Base-by-base conservation (phyloP, 345 rosid genomes). In the Eucalyptus sp. region DNA sequence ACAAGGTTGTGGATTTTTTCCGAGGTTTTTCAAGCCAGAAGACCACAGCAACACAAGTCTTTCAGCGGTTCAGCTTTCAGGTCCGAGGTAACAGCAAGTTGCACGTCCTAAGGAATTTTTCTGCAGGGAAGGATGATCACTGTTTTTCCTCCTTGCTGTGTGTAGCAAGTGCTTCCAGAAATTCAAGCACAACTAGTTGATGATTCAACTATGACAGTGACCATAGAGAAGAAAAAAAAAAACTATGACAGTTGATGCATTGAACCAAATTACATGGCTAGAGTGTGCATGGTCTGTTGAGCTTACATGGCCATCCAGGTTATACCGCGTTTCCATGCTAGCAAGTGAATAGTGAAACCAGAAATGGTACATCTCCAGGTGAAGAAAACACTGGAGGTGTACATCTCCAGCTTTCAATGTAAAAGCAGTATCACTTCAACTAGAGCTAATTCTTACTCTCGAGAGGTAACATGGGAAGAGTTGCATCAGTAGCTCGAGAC, bases 61-160 rank as follows among this genome's bases (percentile, higher is more conserved):
- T 64, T 96, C 98, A 9, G 94, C 97, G 5, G 97, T 93, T 90
- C 92, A 93, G 92, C 98, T 96, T 71, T 97, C 99, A 4, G 98
- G 99, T 86, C 99, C 98, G 5, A 96, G 99, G 94, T 96, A 95
- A 91, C 94, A 92, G 68, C 50, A 84, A 71, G 51, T 10, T 18
- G 20, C 9, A 76, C 7, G 12, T 76, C 81, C 27, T 18, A 8
- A 2, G 48, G 48, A 18, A 37, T 76, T 76, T 3, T 37, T 76
- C 83, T 1, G 27, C 48, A 76, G 83, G 25, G 46, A 37, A 37
- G 48, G 43, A 76, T 18, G 83, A 76, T 37, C 83, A 10, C 27
- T 3, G 46, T 20, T 76, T 37, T 10, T 37, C 27, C 48, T 37
- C 83, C 27, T 18, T 71, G 83, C 46, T 10, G 8, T 5, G 48